Evolutionary conservation across 2,329 filamentous ascomycete species (phyloP), one percentile per base, ranked within the genome.

Genomic region (Stemphylium beticola): DNA sequence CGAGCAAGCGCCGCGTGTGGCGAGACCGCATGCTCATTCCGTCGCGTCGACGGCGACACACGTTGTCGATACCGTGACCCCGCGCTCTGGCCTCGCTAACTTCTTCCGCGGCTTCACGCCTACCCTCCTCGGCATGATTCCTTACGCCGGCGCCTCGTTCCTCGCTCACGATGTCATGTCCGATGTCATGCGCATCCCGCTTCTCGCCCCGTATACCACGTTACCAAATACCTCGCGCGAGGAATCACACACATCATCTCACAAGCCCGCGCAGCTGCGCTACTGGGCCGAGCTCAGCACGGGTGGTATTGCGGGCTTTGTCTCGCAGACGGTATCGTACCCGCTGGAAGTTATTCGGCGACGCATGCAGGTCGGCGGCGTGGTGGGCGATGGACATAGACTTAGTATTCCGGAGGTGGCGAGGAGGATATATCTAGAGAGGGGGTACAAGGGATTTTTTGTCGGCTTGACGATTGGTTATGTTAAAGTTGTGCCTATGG

Each of bases 81-180:
- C 90, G 0, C 82, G 81, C 22, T 83, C 82, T 10, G 93, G 93
- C 4, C 74, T 98, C 0, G 77, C 86, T 51, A 99, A 99, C 76
- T 99, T 99, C 75, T 99, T 97, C 77, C 87, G 95, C 43, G 95
- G 95, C 44, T 99, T 99, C 75, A 86, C 87, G 0, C 91, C 93
- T 0, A 98, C 95, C 0, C 77, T 99, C 4, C 82, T 96, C 56
- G 95, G 95, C 65, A 99, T 99, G 93, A 80, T 99, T 0, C 95
- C 95, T 0, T 99, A 99, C 71, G 95, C 95, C 1, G 95, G 95
- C 66, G 88, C 96, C 69, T 96, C 92, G 1, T 99, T 99, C 78
- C 83, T 99, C 36, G 96, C 92, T 0, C 95, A 99, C 78, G 95
- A 99, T 75, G 92, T 91, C 4, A 86, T 89, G 36, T 91, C 91